Evolutionary conservation across 1,284 basidiomycete genomes (phyloP).

Genomic region (Tilletia indica): DNA sequence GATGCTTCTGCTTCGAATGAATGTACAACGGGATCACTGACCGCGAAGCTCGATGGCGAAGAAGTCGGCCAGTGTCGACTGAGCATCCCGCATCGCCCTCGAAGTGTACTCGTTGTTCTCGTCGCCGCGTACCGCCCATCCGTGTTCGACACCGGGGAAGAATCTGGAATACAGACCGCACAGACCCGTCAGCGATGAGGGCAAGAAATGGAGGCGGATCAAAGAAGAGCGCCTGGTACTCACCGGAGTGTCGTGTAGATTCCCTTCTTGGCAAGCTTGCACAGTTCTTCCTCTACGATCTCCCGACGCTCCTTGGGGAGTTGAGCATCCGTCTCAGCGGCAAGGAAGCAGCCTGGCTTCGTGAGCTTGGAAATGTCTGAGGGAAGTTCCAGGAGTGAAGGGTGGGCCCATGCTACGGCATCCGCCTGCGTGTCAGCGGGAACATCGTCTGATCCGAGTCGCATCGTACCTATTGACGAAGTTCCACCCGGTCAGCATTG

Average conservation of each 20-base stretch:
- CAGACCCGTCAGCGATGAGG: neutral
- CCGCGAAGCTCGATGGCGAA: conserved; percentile 7
- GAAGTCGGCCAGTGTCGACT: conserved; percentile 2
- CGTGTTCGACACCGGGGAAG: conserved; percentile 26
- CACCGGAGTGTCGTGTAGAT: conserved; percentile 22
- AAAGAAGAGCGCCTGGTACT: neutral
- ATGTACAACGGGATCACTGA: too few species aligned
- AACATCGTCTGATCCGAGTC: conserved; percentile 20
- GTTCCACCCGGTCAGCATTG: neutral
- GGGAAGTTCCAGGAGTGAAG: conserved; percentile 23
- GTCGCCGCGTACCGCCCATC: conserved; percentile 27
- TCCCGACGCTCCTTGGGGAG: conserved; percentile 26
- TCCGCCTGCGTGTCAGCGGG: conserved; percentile 22
- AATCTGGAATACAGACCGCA: conserved; percentile 8
- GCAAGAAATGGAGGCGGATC: neutral
- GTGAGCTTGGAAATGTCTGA: conserved; percentile 25
- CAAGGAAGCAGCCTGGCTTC: conserved; percentile 26
- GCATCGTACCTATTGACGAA: neutral
- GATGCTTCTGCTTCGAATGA: too few species aligned
- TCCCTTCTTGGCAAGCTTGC: conserved; percentile 19
- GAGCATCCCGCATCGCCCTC: conserved; percentile 6
- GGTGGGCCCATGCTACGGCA: conserved; percentile 34
- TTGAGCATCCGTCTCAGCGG: conserved; percentile 23
- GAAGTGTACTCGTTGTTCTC: conserved; percentile 25
- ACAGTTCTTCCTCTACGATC: conserved; percentile 20